phyloP scores from a whole-genome alignment of 257 asterid genomes.

The Forsythia suspensa region DNA sequence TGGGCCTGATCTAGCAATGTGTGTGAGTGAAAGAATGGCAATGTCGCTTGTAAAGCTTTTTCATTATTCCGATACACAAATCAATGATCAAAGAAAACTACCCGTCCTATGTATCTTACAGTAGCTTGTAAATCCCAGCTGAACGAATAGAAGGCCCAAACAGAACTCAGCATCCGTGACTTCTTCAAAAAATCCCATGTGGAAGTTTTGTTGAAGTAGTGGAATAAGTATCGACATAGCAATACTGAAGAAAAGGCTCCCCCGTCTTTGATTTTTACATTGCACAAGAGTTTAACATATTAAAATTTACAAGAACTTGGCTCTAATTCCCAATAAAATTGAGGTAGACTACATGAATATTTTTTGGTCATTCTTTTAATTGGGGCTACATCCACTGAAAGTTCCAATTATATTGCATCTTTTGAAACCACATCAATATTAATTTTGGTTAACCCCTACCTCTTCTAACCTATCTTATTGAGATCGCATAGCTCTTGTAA shows the following conservation, averaged over 20 bases:
- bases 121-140: neutral
- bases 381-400: neutral
- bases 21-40: neutral
- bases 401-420: neutral
- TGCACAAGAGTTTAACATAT: neutral
- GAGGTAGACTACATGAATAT: neutral
- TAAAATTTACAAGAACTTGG: neutral
- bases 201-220: neutral
- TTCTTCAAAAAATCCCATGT: neutral
- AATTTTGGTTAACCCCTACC: neutral
- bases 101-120: neutral
- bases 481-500: neutral
- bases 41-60: neutral
- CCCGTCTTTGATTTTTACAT: neutral
- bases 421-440: neutral
- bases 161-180: neutral
- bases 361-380: neutral
- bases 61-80: neutral
- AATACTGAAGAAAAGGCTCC: conserved; percentile 1
- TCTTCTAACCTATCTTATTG: too few relatives aligned
- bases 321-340: neutral
- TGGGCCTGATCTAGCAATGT: neutral
- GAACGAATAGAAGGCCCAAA: neutral
- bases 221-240: neutral
- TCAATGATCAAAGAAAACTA: neutral